A percentile compares a stretch with the other conserved stretches of the same genome.
Conservation (phyloP, 768 basidiomycete species). For the Lepiota brunneoincarnata region DNA sequence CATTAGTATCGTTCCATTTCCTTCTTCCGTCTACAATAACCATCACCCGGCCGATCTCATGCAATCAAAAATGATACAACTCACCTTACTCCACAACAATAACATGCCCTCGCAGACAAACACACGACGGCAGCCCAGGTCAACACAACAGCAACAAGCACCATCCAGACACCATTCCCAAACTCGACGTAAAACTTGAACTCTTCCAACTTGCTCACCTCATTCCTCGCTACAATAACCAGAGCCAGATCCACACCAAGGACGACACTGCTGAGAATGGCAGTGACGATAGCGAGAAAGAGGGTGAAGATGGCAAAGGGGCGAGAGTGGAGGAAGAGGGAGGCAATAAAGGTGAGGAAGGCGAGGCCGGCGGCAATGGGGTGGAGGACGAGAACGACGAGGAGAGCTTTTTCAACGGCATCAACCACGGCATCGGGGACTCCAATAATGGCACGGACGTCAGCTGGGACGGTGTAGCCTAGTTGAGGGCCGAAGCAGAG, state of each 20-base stretch:
- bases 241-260: slow-evolving; percentile 64
- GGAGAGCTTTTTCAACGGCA: slow-evolving; percentile 46
- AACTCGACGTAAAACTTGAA: slow-evolving; percentile 46
- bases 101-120: slow-evolving; percentile 63
- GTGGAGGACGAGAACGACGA: slow-evolving; percentile 65
- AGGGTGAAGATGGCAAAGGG: slow-evolving; percentile 54
- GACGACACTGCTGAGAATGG: slow-evolving; percentile 50
- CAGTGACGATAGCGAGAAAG: slow-evolving; percentile 53
- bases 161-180: slow-evolving; percentile 77
- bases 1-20: not conserved
- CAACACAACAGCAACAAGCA: slow-evolving; percentile 49
- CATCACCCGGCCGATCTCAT: not conserved
- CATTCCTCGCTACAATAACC: slow-evolving; percentile 46
- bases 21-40: slow-evolving; percentile 4
- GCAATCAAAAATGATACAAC: not conserved
- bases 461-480: slow-evolving; percentile 63
- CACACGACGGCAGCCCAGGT: slow-evolving; percentile 61
- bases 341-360: slow-evolving; percentile 46
- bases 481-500: slow-evolving; percentile 62
- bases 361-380: slow-evolving; percentile 62
- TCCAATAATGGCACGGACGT: slow-evolving; percentile 37
- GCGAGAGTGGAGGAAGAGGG: slow-evolving; percentile 61
- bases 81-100: slow-evolving; percentile 61
- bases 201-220: slow-evolving; percentile 36
- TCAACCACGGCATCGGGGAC: slow-evolving; percentile 42